Conservation (phyloP, 169 alveolate species). For the Plasmodium fragile region DNA sequence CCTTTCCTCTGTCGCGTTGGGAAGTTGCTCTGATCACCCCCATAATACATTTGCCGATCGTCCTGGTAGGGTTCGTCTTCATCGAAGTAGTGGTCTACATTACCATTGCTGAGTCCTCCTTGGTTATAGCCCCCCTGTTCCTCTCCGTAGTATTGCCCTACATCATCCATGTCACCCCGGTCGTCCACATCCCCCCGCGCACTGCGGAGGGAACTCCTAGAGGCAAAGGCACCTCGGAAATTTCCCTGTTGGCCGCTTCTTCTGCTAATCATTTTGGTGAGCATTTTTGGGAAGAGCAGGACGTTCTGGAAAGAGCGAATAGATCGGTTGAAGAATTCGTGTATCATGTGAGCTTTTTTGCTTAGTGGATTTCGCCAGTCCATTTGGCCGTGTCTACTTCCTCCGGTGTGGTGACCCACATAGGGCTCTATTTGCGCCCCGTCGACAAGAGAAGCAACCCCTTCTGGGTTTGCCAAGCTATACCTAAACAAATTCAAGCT, state of each 20-base stretch:
- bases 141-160: not conserved
- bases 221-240: not conserved
- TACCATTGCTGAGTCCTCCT: not conserved
- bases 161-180: not conserved
- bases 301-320: conserved; percentile 56
- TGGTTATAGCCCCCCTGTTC: not conserved
- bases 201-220: not conserved
- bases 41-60: not conserved
- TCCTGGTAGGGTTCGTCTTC: not conserved
- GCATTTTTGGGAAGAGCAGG: conserved; percentile 17
- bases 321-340: conserved; percentile 25
- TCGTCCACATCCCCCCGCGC: not conserved
- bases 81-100: not conserved
- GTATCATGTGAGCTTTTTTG: not conserved
- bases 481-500: conserved; percentile 36
- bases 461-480: not conserved
- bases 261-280: not conserved
- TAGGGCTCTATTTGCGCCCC: not conserved
- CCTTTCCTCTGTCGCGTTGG: not conserved
- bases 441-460: not conserved
- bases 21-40: not conserved
- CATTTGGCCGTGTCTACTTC: not conserved
- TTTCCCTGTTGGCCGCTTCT: not conserved
- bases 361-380: not conserved
- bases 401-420: not conserved